These are phyloP conservation scores for Monosporascus sp. DNA, from an alignment of 2,329 filamentous ascomycete species.

Conservation along the genomic window DNA sequence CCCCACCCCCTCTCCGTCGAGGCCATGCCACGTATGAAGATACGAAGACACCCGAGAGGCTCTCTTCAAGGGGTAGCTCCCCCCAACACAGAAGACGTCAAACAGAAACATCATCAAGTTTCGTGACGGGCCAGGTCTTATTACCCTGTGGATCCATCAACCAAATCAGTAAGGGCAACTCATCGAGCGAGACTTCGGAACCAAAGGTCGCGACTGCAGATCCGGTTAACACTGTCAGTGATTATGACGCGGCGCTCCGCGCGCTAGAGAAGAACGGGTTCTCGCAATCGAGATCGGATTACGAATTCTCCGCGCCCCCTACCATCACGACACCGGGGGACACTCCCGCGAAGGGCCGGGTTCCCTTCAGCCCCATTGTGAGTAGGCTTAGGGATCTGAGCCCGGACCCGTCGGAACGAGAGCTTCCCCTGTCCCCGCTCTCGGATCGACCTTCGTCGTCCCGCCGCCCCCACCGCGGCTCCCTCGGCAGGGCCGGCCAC, in stretches of 20 bases:
- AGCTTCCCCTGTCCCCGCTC: slow-evolving; percentile 1
- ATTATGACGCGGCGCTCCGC: not conserved
- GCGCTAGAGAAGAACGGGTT: slow-evolving; percentile 6
- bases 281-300: slow-evolving; percentile 21
- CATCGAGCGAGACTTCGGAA: not conserved
- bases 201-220: not conserved
- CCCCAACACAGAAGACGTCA: not conserved
- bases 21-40: slow-evolving; percentile 2
- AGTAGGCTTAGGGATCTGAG: not conserved
- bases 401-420: slow-evolving; percentile 1
- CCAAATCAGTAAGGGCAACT: not conserved
- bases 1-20: slow-evolving; percentile 10
- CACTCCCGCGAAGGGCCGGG: no score
- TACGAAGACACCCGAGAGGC: not conserved
- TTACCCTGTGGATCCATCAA: not conserved
- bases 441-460: not conserved
- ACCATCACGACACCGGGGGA: slow-evolving; percentile 8
- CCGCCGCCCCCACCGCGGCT: slow-evolving; percentile 14
- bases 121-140: not conserved
- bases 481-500: slow-evolving; percentile 26
- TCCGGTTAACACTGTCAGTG: not conserved
- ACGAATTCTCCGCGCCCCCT: slow-evolving; percentile 20
- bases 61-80: not conserved
- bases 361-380: not conserved
- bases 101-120: not conserved